Conservation (phyloP, 306 rosid genomes). For the Malus fusca region DNA sequence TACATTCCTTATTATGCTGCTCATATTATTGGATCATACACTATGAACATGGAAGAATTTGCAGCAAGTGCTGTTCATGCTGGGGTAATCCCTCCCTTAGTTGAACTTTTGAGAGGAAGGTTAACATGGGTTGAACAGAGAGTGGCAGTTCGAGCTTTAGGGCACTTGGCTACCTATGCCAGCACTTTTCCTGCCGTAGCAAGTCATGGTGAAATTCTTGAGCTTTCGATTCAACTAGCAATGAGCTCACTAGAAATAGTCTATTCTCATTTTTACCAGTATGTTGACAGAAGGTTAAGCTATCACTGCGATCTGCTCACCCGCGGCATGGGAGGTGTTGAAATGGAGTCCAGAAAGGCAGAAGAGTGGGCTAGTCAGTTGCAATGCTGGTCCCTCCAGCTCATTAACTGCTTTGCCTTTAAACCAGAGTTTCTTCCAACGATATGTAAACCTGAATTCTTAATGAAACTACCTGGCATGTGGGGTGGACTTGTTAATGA, state of each 20-base stretch:
- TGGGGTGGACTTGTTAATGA: constrained; percentile 99
- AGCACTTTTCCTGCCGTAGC: constrained; percentile 77
- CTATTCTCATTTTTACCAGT: constrained; percentile 90
- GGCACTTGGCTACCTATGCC: constrained; percentile 92
- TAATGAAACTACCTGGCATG: constrained; percentile 80
- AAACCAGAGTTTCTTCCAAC: constrained; percentile 91
- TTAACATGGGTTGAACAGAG: constrained; percentile 99
- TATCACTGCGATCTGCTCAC: constrained; percentile 97
- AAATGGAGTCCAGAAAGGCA: constrained; percentile 98
- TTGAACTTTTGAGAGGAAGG: constrained; percentile 91
- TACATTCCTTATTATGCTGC: constrained; percentile 98
- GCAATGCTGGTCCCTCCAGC: constrained; percentile 99
- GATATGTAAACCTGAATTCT: constrained; percentile 87
- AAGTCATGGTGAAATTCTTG: constrained; percentile 87
- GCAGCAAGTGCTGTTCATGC: constrained; percentile 80
- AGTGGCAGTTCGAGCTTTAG: constrained; percentile 97
- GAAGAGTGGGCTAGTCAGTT: constrained; percentile 99
- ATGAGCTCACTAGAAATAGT: constrained; percentile 91
- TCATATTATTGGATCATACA: constrained; percentile 93
- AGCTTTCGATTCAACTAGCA: constrained; percentile 85
- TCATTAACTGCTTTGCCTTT: constrained; percentile 90
- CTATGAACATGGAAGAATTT: constrained; percentile 98
- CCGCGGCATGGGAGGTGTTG: constrained; percentile 99
- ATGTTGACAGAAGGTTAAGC: constrained; percentile 83
- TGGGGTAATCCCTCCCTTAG: constrained; percentile 82